phyloP scores from a whole-genome alignment of 2,329 filamentous ascomycete genomes.

The Elsinoe australis region DNA sequence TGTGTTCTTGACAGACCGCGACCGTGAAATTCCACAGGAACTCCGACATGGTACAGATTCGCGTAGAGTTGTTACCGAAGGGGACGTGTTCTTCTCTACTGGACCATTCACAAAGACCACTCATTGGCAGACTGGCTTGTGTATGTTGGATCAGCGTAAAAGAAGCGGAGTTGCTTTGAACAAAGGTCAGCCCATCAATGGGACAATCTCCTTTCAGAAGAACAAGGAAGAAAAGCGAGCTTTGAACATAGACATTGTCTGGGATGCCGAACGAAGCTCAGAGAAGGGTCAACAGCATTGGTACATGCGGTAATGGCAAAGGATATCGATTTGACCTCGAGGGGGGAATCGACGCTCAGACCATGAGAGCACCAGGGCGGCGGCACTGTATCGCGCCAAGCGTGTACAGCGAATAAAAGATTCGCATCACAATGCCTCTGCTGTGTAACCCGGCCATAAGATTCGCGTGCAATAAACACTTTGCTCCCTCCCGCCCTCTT shows the following conservation, averaged over 20 bases:
- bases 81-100: conserved; percentile 78
- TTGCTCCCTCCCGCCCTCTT: no score
- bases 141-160: conserved; percentile 56
- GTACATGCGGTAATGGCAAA: conserved; percentile 24
- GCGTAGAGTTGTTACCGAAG: conserved; percentile 48
- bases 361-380: no score
- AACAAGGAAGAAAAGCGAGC: conserved; percentile 33
- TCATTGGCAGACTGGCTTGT: conserved; percentile 82
- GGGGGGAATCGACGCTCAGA: no score
- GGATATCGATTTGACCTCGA: neutral
- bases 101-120: conserved; percentile 69
- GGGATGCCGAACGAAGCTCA: conserved; percentile 29
- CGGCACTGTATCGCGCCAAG: no score
- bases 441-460: no score
- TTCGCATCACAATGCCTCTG: no score
- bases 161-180: conserved; percentile 42
- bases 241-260: conserved; percentile 35
- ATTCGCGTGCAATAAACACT: no score
- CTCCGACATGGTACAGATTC: conserved; percentile 31
- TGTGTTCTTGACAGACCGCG: conserved; percentile 63
- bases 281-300: conserved; percentile 27
- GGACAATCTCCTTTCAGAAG: conserved; percentile 31
- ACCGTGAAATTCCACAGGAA: conserved; percentile 45
- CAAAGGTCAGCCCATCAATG: conserved; percentile 53
- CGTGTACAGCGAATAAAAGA: no score